phyloP scores from a whole-genome alignment of 352 stramenopile genomes.

The Phytophthora aleatoria region DNA sequence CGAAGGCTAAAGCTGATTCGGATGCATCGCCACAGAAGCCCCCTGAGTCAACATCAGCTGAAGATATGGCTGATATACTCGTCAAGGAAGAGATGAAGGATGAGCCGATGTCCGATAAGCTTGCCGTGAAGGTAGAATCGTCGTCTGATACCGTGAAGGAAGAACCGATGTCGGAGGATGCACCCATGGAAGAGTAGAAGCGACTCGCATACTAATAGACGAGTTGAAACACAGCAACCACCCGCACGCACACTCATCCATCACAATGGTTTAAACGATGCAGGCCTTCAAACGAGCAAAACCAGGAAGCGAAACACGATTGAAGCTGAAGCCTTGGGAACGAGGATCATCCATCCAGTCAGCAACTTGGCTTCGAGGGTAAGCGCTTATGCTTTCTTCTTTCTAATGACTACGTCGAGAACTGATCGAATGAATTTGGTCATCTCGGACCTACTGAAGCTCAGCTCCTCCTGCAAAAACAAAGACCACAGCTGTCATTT shows the following conservation, averaged over 20 bases:
- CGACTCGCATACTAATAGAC: constrained; percentile 12
- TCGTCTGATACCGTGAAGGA: constrained; percentile 3
- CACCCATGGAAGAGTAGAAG: constrained; percentile 35
- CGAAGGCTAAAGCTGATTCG: constrained; percentile 15
- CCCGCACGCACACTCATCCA: constrained; percentile 3
- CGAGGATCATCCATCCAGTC: constrained; percentile 1
- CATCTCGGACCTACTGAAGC: constrained; percentile 79
- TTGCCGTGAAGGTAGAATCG: neutral
- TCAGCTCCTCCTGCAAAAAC: constrained; percentile 71
- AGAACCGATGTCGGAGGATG: constrained; percentile 10
- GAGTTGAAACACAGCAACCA: constrained; percentile 4
- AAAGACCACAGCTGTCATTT: neutral
- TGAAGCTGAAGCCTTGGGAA: constrained; percentile 5
- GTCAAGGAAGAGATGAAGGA: neutral
- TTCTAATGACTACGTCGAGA: constrained; percentile 81
- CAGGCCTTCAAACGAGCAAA: constrained; percentile 13
- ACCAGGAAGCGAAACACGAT: constrained; percentile 11
- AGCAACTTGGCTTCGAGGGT: constrained; percentile 10
- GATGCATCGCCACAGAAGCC: constrained; percentile 6
- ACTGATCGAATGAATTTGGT: constrained; percentile 86
- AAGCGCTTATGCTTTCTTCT: constrained; percentile 50
- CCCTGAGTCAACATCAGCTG: neutral
- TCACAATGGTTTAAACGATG: neutral
- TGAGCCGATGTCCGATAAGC: neutral
- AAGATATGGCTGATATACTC: neutral